Evolutionary conservation across 2,329 filamentous ascomycete genomes (phyloP).

Genomic region (Trichoderma sp.): DNA sequence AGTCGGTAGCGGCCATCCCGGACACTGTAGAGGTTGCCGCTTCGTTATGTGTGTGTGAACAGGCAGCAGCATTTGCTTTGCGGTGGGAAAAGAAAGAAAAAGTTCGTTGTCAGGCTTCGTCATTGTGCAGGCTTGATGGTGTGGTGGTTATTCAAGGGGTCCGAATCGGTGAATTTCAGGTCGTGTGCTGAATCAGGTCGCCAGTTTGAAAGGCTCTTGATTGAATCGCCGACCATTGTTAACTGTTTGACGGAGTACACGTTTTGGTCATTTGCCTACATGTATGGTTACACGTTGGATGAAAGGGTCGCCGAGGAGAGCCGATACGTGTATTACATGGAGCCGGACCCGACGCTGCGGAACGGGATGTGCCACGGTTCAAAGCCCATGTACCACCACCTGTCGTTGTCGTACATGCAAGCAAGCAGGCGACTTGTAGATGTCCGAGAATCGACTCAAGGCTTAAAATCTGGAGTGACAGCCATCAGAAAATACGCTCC

Average conservation of each 20-base stretch:
- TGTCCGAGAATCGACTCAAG: background rate
- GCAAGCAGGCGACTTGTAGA: too few species aligned
- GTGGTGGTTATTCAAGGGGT: slow-evolving; percentile 5
- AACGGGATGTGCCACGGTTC: background rate
- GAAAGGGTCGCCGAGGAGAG: background rate
- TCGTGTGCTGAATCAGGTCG: background rate
- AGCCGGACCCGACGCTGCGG: slow-evolving; percentile 9
- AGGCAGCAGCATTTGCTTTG: background rate
- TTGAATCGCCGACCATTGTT: background rate
- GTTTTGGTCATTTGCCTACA: background rate
- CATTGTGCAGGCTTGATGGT: slow-evolving; percentile 7
- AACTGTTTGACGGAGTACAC: background rate
- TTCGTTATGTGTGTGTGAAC: background rate
- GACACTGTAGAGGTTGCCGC: too few species aligned
- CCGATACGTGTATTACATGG: background rate
- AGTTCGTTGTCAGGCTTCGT: slow-evolving; percentile 1
- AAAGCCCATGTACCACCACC: background rate
- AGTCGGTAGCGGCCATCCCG: too few species aligned
- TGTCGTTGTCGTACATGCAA: background rate
- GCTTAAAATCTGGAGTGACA: too few species aligned
- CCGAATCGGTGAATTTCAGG: background rate
- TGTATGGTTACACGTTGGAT: background rate
- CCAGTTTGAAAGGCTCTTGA: background rate
- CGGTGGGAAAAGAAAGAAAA: background rate
- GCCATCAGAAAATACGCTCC: too few species aligned